phyloP scores from a whole-genome alignment of 345 rosid species.

The Ceriops decandra region DNA sequence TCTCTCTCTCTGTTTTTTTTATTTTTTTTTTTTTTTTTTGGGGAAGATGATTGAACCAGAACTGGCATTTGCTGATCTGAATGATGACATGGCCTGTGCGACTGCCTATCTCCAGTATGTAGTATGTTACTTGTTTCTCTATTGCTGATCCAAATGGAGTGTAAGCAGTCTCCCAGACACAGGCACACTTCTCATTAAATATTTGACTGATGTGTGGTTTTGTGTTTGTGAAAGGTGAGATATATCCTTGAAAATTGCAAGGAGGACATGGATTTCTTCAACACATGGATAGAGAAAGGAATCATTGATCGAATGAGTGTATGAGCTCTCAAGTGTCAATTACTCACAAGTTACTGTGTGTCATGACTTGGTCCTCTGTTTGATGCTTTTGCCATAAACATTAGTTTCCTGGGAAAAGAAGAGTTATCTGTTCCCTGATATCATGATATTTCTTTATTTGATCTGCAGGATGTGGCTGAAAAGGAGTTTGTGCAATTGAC shows the following conservation, averaged over 20 bases:
- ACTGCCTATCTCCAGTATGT: conserved; percentile 99
- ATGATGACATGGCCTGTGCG: conserved; percentile 99
- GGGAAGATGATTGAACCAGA: conserved; percentile 97
- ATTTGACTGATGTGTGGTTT: conserved; percentile 8
- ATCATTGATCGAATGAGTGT: conserved; percentile 78
- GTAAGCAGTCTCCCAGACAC: conserved; percentile 8
- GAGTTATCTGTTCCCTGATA: neutral
- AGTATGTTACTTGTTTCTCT: conserved; percentile 72
- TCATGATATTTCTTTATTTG: conserved; percentile 13
- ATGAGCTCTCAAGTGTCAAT: conserved; percentile 42
- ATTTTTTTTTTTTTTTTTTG: conserved; percentile 3
- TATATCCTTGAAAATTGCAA: conserved; percentile 84
- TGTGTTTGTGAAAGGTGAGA: conserved; percentile 55
- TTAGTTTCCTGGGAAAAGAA: neutral
- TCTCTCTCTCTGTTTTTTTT: neutral
- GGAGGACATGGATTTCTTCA: conserved; percentile 98
- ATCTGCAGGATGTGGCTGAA: conserved; percentile 71
- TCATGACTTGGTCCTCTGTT: neutral
- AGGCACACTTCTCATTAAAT: neutral
- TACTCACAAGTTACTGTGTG: conserved; percentile 2
- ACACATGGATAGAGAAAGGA: conserved; percentile 97
- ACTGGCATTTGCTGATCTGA: conserved; percentile 94
- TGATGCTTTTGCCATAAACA: neutral
- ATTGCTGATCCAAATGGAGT: conserved; percentile 18
- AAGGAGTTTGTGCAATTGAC: conserved; percentile 84